phyloP scores from a whole-genome alignment of 2,329 filamentous ascomycete genomes.

The Fusarium torulosum region DNA sequence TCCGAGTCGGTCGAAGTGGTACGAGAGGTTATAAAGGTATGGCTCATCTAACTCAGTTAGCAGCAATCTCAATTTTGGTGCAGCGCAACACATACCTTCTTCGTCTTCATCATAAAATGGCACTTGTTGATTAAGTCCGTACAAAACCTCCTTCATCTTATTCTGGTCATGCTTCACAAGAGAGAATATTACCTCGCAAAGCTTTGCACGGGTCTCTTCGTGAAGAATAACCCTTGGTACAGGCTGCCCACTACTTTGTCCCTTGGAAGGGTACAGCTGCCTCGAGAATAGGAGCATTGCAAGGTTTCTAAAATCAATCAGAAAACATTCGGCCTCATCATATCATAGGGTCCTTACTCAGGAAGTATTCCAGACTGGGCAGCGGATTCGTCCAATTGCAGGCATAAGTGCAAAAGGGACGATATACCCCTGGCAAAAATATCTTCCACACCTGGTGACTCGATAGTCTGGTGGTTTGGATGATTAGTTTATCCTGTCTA shows the following conservation, averaged over 20 bases:
- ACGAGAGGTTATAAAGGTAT: conserved; percentile 72
- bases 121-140: conserved; percentile 52
- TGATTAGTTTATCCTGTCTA: conserved; percentile 11
- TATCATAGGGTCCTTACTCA: conserved; percentile 37
- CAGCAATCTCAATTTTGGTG: conserved; percentile 17
- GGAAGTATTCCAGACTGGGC: conserved; percentile 44
- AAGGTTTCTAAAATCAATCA: conserved; percentile 44
- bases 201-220: conserved; percentile 65
- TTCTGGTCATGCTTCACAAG: conserved; percentile 65
- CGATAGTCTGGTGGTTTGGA: conserved; percentile 42
- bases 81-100: conserved; percentile 53
- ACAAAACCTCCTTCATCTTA: conserved; percentile 66
- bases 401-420: conserved; percentile 50
- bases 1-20: conserved; percentile 73
- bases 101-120: conserved; percentile 54
- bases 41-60: conserved; percentile 54
- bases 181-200: conserved; percentile 71
- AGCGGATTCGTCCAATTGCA: conserved; percentile 48
- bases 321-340: not conserved
- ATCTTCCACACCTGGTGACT: conserved; percentile 48
- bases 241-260: conserved; percentile 47
- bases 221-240: conserved; percentile 63
- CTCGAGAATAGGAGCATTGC: conserved; percentile 66
- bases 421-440: conserved; percentile 49
- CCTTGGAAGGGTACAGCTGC: conserved; percentile 74